Conservation (phyloP, 2,329 filamentous ascomycete genomes). For the Trichoderma endophyticum region DNA sequence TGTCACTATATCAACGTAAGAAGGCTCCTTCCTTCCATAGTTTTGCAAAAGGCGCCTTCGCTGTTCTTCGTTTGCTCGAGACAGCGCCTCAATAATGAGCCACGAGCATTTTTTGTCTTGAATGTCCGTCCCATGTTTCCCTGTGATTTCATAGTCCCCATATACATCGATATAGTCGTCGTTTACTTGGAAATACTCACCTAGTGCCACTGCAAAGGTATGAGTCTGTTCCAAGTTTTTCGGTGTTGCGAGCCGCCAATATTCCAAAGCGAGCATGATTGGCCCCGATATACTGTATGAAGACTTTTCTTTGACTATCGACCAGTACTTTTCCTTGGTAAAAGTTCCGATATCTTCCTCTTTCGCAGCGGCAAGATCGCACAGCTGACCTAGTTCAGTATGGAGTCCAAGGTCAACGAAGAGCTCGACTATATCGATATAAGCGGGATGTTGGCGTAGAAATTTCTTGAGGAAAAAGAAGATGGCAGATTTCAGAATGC, state of each 20-base stretch:
- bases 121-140: background rate
- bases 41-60: background rate
- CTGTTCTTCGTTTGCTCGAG: background rate
- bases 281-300: background rate
- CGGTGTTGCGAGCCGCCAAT: background rate
- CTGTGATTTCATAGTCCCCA: background rate
- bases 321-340: background rate
- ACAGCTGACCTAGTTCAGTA: background rate
- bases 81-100: background rate
- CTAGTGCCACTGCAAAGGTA: background rate
- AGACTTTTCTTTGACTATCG: background rate
- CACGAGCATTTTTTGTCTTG: background rate
- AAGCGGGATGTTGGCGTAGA: background rate
- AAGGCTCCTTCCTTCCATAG: background rate
- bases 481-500: background rate
- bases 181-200: background rate
- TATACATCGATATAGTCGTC: background rate
- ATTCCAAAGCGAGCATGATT: background rate
- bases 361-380: background rate
- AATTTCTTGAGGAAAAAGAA: background rate
- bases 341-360: background rate
- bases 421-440: background rate
- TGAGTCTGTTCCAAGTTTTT: background rate
- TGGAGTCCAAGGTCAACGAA: background rate
- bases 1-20: background rate